These are phyloP conservation scores for Loxodes magnus DNA, from an alignment of 73 alveolate genomes.

Conservation along the genomic window DNA sequence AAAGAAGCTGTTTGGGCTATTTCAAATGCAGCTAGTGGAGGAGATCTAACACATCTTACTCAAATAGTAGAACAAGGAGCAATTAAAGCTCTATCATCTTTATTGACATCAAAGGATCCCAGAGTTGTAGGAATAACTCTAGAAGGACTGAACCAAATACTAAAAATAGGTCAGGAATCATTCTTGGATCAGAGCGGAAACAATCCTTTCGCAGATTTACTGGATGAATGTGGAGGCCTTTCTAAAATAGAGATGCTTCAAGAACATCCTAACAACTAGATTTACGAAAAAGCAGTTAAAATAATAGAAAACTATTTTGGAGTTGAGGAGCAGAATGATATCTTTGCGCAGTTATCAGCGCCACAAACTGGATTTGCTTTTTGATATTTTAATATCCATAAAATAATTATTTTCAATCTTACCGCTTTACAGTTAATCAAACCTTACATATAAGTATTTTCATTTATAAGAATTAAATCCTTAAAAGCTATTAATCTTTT, in stretches of 20 bases:
- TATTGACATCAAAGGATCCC: slow-evolving; percentile 46
- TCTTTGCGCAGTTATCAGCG: too few species aligned
- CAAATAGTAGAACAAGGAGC: slow-evolving; percentile 57
- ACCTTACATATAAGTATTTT: too few species aligned
- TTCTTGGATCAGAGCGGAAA: slow-evolving; percentile 16
- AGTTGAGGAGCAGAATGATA: too few species aligned
- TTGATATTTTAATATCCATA: too few species aligned
- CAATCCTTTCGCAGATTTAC: slow-evolving; percentile 38
- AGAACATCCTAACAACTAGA: slow-evolving; percentile 65
- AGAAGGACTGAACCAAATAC: slow-evolving; percentile 68
- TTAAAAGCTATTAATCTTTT: too few species aligned
- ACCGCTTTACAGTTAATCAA: too few species aligned
- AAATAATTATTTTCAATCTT: too few species aligned
- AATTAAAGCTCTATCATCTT: slow-evolving; percentile 38
- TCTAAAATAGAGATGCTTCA: slow-evolving; percentile 68
- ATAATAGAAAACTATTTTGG: slow-evolving; percentile 70
- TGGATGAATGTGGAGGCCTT: slow-evolving; percentile 65
- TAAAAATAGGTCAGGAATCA: slow-evolving; percentile 50
- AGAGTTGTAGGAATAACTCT: slow-evolving; percentile 67
- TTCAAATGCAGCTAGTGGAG: slow-evolving; percentile 77
- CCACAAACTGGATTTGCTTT: too few species aligned
- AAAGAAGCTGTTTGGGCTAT: slow-evolving; percentile 91
- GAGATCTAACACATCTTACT: slow-evolving; percentile 44
- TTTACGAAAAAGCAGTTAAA: slow-evolving; percentile 66
- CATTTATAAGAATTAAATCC: too few species aligned